A percentile compares a stretch with the other conserved stretches of the same genome.
phyloP scores from a whole-genome alignment of 345 rosid genomes.

The Angophora floribunda region DNA sequence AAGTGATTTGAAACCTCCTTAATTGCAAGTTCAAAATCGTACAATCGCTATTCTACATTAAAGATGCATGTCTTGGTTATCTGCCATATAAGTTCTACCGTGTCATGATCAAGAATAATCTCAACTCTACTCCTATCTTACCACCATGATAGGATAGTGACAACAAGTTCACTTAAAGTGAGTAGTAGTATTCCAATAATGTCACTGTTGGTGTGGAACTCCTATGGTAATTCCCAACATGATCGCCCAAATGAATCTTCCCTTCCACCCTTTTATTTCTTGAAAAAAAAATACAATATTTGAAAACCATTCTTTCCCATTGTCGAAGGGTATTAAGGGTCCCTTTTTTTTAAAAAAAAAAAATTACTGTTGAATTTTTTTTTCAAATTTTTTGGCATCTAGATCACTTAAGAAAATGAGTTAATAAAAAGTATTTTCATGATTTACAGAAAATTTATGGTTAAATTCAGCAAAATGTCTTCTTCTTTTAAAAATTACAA shows the following conservation, averaged over 20 bases:
- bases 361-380: not conserved
- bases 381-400: not conserved
- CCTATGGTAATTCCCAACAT: not conserved
- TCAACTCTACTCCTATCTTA: not conserved
- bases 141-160: not conserved
- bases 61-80: not conserved
- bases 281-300: not conserved
- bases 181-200: not conserved
- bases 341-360: not conserved
- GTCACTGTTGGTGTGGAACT: not conserved
- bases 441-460: not conserved
- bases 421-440: not conserved
- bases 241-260: not conserved
- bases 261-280: not conserved
- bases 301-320: not conserved
- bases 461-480: not conserved
- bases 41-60: not conserved
- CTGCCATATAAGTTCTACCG: not conserved
- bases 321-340: not conserved
- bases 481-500: not conserved
- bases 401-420: not conserved
- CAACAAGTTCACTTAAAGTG: not conserved
- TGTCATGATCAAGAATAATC: not conserved
- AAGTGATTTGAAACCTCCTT: not conserved
- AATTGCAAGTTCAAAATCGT: not conserved